Percentiles rank a stretch among this genome's conserved stretches.
Evolutionary conservation across 2,329 filamentous ascomycete genomes (phyloP).

Genomic region (Aspergillus nomiae): DNA sequence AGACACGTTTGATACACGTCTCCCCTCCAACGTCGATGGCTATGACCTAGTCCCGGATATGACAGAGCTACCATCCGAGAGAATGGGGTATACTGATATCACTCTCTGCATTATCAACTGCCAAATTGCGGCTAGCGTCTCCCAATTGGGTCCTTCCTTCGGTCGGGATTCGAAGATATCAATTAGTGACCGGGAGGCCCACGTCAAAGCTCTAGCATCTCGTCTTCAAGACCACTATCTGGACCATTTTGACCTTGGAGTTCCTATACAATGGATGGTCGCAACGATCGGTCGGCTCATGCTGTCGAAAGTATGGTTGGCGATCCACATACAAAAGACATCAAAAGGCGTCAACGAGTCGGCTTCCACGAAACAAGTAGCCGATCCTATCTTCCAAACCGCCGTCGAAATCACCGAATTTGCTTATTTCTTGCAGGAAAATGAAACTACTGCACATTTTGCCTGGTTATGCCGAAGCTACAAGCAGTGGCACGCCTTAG

Average conservation of each 20-base stretch:
- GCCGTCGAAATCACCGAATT: slow-evolving; percentile 69
- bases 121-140: slow-evolving; percentile 17
- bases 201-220: slow-evolving; percentile 30
- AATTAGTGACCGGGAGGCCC: slow-evolving; percentile 17
- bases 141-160: slow-evolving; percentile 10
- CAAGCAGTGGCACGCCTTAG: slow-evolving; percentile 59
- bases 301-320: slow-evolving; percentile 68
- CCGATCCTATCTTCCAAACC: slow-evolving; percentile 60
- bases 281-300: slow-evolving; percentile 66
- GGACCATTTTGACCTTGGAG: slow-evolving; percentile 38
- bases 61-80: slow-evolving; percentile 10
- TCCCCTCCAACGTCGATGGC: slow-evolving; percentile 29
- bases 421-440: slow-evolving; percentile 61
- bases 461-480: slow-evolving; percentile 60
- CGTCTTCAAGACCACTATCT: slow-evolving; percentile 24
- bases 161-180: neutral
- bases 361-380: slow-evolving; percentile 43
- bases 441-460: slow-evolving; percentile 56
- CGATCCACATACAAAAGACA: slow-evolving; percentile 15
- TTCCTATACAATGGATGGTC: slow-evolving; percentile 61
- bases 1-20: slow-evolving; percentile 25
- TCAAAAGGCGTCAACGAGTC: neutral
- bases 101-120: slow-evolving; percentile 25
- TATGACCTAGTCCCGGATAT: slow-evolving; percentile 22
- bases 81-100: slow-evolving; percentile 26